Evolutionary conservation across 202 grass and related monocot genomes (phyloP).

Genomic region (Tripidium arundinaceum): DNA sequence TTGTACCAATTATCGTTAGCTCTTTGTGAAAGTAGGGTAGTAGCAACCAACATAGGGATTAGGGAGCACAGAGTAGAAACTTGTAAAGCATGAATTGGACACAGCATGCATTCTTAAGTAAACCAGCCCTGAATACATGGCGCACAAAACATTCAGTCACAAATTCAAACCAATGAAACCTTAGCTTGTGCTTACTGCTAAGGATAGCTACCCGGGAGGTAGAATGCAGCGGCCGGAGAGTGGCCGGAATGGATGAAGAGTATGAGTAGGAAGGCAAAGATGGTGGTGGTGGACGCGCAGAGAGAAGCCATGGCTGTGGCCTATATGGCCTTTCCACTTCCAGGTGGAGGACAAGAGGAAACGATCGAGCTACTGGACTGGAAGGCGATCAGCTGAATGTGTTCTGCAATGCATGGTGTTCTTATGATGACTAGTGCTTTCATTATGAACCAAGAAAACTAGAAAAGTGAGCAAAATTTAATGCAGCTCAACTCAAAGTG

Average conservation of each 20-base stretch:
- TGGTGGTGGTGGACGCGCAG: neutral
- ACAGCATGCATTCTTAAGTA: neutral
- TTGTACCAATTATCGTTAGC: neutral
- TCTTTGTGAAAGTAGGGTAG: neutral
- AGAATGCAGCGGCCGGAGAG: conserved; percentile 28
- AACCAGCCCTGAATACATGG: neutral
- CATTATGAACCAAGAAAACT: conserved; percentile 23
- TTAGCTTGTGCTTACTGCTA: conserved; percentile 2
- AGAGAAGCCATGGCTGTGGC: conserved; percentile 1
- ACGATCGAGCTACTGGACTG: neutral
- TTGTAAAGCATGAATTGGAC: neutral
- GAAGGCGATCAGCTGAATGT: neutral
- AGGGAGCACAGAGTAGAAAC: neutral
- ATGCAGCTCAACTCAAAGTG: neutral
- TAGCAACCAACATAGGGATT: neutral
- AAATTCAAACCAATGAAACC: neutral
- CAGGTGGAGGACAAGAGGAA: neutral
- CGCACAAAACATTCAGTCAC: neutral
- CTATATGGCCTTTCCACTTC: neutral
- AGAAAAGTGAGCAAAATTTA: neutral
- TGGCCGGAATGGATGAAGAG: neutral
- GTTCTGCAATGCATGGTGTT: neutral
- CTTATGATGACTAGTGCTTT: conserved; percentile 2
- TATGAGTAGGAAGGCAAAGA: conserved; percentile 6
- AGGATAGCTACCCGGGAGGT: conserved; percentile 49